A percentile compares a stretch with the other conserved stretches of the same genome.
phyloP scores from a whole-genome alignment of 2,329 filamentous ascomycete genomes.

The Penicillium sp. region DNA sequence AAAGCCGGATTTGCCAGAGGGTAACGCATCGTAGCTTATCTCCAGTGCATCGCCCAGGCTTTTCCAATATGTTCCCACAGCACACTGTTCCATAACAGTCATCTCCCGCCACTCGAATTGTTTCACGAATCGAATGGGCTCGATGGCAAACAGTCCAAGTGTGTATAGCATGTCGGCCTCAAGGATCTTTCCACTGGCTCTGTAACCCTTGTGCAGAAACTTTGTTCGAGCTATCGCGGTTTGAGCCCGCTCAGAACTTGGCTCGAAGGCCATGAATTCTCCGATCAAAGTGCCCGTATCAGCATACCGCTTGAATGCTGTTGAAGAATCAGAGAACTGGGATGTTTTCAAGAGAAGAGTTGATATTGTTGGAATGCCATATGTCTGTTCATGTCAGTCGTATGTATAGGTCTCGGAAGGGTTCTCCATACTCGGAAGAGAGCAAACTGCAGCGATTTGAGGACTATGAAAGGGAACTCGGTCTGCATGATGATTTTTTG shows the following conservation, averaged over 20 bases:
- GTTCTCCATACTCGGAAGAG: slow-evolving; percentile 52
- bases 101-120: slow-evolving; percentile 70
- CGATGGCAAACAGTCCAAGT: slow-evolving; percentile 63
- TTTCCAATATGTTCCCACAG: slow-evolving; percentile 70
- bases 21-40: slow-evolving; percentile 54
- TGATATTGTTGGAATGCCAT: slow-evolving; percentile 59
- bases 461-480: slow-evolving; percentile 57
- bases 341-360: slow-evolving; percentile 51
- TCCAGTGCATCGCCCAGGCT: slow-evolving; percentile 69
- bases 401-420: not conserved
- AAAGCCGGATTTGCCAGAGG: slow-evolving; percentile 43
- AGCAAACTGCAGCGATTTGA: slow-evolving; percentile 58
- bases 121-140: slow-evolving; percentile 65
- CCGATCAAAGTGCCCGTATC: slow-evolving; percentile 54
- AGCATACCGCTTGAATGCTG: slow-evolving; percentile 54
- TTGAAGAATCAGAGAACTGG: slow-evolving; percentile 48
- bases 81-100: slow-evolving; percentile 68
- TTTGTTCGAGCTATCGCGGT: slow-evolving; percentile 65
- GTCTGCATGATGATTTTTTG: slow-evolving; percentile 47
- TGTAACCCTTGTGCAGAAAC: slow-evolving; percentile 61
- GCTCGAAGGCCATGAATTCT: slow-evolving; percentile 50
- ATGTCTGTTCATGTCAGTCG: slow-evolving; percentile 43
- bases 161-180: slow-evolving; percentile 68
- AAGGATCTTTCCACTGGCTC: slow-evolving; percentile 59
- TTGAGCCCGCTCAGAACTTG: slow-evolving; percentile 46